Evolutionary conservation across 2,329 filamentous ascomycete genomes (phyloP).

Genomic region (Orbilia blumenaviensis): DNA sequence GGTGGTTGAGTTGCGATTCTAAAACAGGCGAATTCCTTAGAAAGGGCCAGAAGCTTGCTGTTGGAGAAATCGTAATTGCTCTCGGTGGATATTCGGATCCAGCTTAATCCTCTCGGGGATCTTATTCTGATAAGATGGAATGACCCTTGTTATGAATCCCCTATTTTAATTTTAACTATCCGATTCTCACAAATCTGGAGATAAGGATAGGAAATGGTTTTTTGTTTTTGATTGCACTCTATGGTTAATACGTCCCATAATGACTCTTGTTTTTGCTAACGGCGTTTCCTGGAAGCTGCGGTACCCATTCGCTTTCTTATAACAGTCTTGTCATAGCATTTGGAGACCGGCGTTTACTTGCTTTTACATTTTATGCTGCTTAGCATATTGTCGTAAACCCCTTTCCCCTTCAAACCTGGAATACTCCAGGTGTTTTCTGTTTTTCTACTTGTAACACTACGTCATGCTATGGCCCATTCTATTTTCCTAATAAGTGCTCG

Average conservation of each 20-base stretch:
- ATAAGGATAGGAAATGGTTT: conserved; percentile 37
- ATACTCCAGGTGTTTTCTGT: conserved; percentile 3
- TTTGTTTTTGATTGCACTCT: not conserved
- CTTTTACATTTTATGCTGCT: conserved; percentile 16
- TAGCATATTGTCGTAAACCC: conserved; percentile 11
- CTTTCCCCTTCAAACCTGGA: conserved; percentile 4
- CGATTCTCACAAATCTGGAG: conserved; percentile 52
- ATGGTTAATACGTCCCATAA: conserved; percentile 1
- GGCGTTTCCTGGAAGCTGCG: conserved; percentile 15
- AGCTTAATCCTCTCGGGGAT: not conserved
- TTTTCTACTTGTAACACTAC: not conserved
- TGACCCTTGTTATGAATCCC: not conserved
- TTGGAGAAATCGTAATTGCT: conserved; percentile 51
- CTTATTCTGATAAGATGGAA: not conserved
- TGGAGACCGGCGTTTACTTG: conserved; percentile 45
- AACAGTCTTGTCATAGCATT: conserved; percentile 27
- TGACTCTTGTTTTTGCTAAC: not conserved
- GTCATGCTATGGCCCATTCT: conserved; percentile 9
- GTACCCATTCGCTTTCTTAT: not conserved
- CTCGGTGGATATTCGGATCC: conserved; percentile 44
- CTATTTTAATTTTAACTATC: conserved; percentile 10
- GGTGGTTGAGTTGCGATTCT: conserved; percentile 56
- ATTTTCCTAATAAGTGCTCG: conserved; percentile 18
- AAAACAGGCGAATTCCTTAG: conserved; percentile 55
- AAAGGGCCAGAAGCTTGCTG: conserved; percentile 48